A percentile compares a stretch with the other conserved stretches of the same genome.
These are phyloP conservation scores for Cyclanthera cordifolia DNA, from an alignment of 306 rosid species.

Conservation along the genomic window DNA sequence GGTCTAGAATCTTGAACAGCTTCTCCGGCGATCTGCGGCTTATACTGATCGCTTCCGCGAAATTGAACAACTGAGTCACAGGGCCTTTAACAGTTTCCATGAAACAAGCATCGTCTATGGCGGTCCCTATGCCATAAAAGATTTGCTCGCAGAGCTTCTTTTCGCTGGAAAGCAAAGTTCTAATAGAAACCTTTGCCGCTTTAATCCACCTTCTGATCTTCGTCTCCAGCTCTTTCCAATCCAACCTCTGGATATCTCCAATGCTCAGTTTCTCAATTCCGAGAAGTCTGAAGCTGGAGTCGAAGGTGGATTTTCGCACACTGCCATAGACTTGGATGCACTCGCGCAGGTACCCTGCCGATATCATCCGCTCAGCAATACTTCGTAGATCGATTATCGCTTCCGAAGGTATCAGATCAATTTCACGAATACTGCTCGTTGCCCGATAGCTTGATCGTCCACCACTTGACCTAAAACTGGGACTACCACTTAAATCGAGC, in stretches of 20 bases:
- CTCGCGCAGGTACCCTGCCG: constrained; percentile 75
- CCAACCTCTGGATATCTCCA: constrained; percentile 84
- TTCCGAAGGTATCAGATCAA: constrained; percentile 81
- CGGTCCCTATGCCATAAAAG: constrained; percentile 62
- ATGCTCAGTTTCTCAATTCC: constrained; percentile 81
- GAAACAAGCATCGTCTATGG: constrained; percentile 82
- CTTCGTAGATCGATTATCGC: constrained; percentile 60
- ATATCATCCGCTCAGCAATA: constrained; percentile 81
- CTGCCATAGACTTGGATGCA: constrained; percentile 90
- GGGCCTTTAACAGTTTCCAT: constrained; percentile 93
- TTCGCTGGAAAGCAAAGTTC: constrained; percentile 75
- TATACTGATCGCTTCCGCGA: constrained; percentile 84
- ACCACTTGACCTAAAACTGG: constrained; percentile 11
- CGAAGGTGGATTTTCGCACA: constrained; percentile 69
- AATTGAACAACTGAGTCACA: constrained; percentile 81
- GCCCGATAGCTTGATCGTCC: constrained; percentile 46
- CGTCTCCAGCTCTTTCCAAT: constrained; percentile 73
- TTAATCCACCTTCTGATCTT: constrained; percentile 91
- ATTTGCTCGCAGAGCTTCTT: constrained; percentile 82
- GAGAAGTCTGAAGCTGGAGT: constrained; percentile 55
- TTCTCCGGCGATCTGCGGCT: constrained; percentile 91
- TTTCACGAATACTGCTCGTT: constrained; percentile 72
- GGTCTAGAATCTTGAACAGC: constrained; percentile 77
- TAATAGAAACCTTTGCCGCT: constrained; percentile 70
- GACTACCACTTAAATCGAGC: constrained; percentile 12